phyloP scores from a whole-genome alignment of 73 alveolate species.

The Tetrahymena malaccensis region DNA sequence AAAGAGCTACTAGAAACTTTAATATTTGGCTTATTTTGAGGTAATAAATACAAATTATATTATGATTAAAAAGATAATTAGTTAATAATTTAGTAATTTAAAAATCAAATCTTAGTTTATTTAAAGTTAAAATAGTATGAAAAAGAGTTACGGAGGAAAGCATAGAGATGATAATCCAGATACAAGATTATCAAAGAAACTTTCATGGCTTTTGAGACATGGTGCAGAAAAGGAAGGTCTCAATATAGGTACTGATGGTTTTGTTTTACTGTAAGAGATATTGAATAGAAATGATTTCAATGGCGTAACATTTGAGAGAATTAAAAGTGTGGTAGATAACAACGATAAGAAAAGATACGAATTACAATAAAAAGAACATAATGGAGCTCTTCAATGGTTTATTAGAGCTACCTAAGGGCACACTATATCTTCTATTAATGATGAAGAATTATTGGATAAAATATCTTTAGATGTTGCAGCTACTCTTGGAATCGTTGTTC shows the following conservation, averaged over 20 bases:
- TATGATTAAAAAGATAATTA: not conserved
- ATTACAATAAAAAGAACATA: constrained; percentile 18
- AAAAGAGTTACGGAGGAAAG: not conserved
- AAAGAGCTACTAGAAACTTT: not conserved
- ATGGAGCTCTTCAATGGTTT: constrained; percentile 27
- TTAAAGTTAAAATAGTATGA: not conserved
- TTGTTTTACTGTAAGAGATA: constrained; percentile 45
- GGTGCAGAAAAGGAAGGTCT: constrained; percentile 70
- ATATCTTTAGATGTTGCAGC: constrained; percentile 13
- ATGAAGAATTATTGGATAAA: constrained; percentile 54
- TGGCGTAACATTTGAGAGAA: constrained; percentile 11
- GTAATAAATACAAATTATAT: too few species aligned
- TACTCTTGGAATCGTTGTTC: constrained; percentile 42
- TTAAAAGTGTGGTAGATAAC: constrained; percentile 46
- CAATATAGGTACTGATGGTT: constrained; percentile 65
- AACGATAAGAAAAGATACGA: constrained; percentile 71
- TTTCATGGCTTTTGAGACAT: constrained; percentile 60
- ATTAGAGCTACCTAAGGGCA: constrained; percentile 83
- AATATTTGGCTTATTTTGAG: too few species aligned
- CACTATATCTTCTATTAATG: constrained; percentile 54
- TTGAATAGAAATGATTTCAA: not conserved
- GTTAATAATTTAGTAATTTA: not conserved
- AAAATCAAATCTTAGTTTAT: not conserved
- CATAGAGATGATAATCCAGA: constrained; percentile 4
- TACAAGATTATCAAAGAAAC: constrained; percentile 45